phyloP scores from a whole-genome alignment of 441 rosid genomes.

The Gossypium trilobum region DNA sequence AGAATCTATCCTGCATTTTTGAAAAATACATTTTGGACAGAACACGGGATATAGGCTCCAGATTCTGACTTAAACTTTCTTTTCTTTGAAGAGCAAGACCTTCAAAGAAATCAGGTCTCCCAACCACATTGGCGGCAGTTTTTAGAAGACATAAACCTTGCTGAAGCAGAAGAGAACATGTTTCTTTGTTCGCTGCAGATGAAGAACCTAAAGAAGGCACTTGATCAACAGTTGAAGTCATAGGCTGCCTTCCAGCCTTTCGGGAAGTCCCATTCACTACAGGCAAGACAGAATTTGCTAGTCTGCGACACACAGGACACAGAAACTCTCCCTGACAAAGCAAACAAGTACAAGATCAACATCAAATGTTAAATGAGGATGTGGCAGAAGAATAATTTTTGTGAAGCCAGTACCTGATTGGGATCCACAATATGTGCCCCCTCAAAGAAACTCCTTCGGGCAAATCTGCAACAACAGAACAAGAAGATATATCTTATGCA shows the following conservation, averaged over 20 bases:
- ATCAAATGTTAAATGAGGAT: neutral
- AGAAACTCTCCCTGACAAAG: conserved; percentile 85
- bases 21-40: conserved; percentile 58
- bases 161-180: conserved; percentile 37
- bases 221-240: conserved; percentile 25
- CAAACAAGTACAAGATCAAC: conserved; percentile 18
- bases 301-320: conserved; percentile 91
- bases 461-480: conserved; percentile 31
- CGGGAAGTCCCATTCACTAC: conserved; percentile 43
- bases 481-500: conserved; percentile 5
- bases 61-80: conserved; percentile 39
- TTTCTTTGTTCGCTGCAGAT: conserved; percentile 24
- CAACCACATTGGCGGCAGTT: conserved; percentile 50
- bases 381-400: neutral
- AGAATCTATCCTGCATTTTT: conserved; percentile 33
- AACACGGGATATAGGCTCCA: conserved; percentile 39
- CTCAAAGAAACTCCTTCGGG: conserved; percentile 67
- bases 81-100: conserved; percentile 35
- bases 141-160: conserved; percentile 59
- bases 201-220: conserved; percentile 18
- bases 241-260: conserved; percentile 45
- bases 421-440: conserved; percentile 86
- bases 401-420: conserved; percentile 47
- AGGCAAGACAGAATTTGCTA: conserved; percentile 82
- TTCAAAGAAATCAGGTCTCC: conserved; percentile 40